Conservation (phyloP, 352 stramenopile genomes). For the Globisporangium alternatum region DNA sequence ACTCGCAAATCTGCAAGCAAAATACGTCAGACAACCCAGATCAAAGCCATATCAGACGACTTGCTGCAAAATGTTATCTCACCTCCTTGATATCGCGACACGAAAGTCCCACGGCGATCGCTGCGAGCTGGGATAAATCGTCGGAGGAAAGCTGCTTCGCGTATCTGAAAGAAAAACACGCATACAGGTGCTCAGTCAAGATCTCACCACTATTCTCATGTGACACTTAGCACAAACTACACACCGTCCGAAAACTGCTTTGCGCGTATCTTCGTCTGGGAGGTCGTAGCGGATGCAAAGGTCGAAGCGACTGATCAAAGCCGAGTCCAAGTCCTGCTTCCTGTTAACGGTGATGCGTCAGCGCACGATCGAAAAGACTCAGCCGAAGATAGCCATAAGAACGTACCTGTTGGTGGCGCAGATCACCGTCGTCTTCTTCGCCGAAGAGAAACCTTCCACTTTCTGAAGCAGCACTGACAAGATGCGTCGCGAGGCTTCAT, state of each 20-base stretch:
- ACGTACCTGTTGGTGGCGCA: slow-evolving; percentile 88
- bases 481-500: slow-evolving; percentile 91
- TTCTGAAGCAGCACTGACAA: slow-evolving; percentile 91
- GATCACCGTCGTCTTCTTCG: slow-evolving; percentile 91
- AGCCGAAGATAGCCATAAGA: background rate
- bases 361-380: background rate
- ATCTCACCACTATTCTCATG: background rate
- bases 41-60: background rate
- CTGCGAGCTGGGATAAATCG: slow-evolving; percentile 76
- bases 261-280: slow-evolving; percentile 76
- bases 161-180: slow-evolving; percentile 41
- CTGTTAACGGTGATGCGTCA: slow-evolving; percentile 26
- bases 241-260: slow-evolving; percentile 87
- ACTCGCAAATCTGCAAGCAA: slow-evolving; percentile 82
- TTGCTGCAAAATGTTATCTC: background rate
- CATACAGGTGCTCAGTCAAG: background rate
- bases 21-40: background rate
- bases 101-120: slow-evolving; percentile 81
- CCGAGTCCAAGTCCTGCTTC: slow-evolving; percentile 92
- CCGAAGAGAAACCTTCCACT: slow-evolving; percentile 91
- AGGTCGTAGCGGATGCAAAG: slow-evolving; percentile 91
- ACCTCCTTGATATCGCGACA: slow-evolving; percentile 95
- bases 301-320: slow-evolving; percentile 92
- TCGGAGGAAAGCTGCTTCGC: slow-evolving; percentile 85
- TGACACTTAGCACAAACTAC: background rate